Base-by-base conservation (phyloP, 2,329 filamentous ascomycete species). In the Colletotrichum simmondsii region DNA sequence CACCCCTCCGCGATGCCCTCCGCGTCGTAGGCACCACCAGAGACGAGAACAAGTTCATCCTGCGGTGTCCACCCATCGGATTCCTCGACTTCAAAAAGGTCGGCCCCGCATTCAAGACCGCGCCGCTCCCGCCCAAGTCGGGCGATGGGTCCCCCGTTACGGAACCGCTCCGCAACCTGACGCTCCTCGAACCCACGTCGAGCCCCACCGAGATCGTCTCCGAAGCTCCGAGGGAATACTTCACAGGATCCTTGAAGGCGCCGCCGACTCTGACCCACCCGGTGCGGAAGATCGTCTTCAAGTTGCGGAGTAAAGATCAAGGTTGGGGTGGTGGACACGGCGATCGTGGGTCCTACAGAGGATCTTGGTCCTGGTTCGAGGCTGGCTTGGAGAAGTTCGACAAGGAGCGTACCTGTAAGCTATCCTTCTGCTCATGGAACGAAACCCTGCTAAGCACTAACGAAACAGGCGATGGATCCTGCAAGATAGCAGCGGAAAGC, bases 341-440 rank as follows among this genome's bases (percentile, higher is more conserved):
- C 0, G 63, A 77, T 4, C 77, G 77, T 2, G 83, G 83, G 2
- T 84, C 84, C 1, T 92, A 86, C 67, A 75, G 78, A 0, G 82
- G 80, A 2, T 89, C 90, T 0, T 91, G 82, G 80, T 90, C 90
- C 0, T 93, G 91, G 91, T 92, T 92, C 71, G 90, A 92, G 68
- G 89, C 86, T 19, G 91, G 91, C 0, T 78, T 91, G 19, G 91
- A 92, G 79, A 84, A 85, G 4, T 87, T 90, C 60, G 87, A 88
- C 57, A 82, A 82, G 24, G 78, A 76, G 0, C 76, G 79, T 67
- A 56, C 70, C 35, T 77, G 78, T 80, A 70, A 71, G 78, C 32
- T 26, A 66, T 8, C 7, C 16, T 14, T 11, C 5, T 24, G 2
- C 11, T 22, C 16, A 5, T 6, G 3, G 3, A 5, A 7, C 1